Evolutionary conservation across 1,284 basidiomycete species (phyloP).

Genomic region (Cutaneotrichosporon cutaneum): DNA sequence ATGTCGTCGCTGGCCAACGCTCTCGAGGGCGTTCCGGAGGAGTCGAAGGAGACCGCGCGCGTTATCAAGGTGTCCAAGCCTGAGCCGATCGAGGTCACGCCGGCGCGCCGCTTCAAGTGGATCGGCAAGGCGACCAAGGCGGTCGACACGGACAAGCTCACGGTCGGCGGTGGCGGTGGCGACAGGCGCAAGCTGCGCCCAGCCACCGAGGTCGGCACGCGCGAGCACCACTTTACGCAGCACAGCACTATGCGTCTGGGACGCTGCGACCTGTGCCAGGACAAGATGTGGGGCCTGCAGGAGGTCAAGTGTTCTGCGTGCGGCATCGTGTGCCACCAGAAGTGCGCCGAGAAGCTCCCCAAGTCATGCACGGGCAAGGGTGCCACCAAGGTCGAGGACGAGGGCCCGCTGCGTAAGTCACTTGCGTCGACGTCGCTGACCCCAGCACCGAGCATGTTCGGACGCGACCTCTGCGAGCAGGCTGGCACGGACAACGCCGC

Average conservation of each 20-base stretch:
- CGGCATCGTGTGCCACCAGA: constrained; percentile 55
- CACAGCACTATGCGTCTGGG: constrained; percentile 84
- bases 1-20: constrained; percentile 50
- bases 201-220: constrained; percentile 50
- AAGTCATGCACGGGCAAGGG: constrained; percentile 45
- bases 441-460: constrained; percentile 77
- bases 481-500: constrained; percentile 68
- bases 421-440: background rate
- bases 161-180: background rate
- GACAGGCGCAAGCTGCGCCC: constrained; percentile 34
- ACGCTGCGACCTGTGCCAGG: constrained; percentile 90
- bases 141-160: background rate
- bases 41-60: constrained; percentile 41
- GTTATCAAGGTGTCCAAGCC: constrained; percentile 53
- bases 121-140: constrained; percentile 54
- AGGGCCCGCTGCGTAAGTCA: constrained; percentile 45
- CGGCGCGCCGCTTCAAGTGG: constrained; percentile 59
- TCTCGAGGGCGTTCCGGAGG: constrained; percentile 51
- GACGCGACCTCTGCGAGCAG: constrained; percentile 80
- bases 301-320: constrained; percentile 68
- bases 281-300: constrained; percentile 98
- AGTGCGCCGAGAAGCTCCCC: constrained; percentile 53
- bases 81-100: constrained; percentile 54
- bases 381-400: constrained; percentile 26
- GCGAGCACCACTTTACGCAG: constrained; percentile 84